Conservation (phyloP, 2,329 filamentous ascomycete genomes). For the Diaporthe sp. region DNA sequence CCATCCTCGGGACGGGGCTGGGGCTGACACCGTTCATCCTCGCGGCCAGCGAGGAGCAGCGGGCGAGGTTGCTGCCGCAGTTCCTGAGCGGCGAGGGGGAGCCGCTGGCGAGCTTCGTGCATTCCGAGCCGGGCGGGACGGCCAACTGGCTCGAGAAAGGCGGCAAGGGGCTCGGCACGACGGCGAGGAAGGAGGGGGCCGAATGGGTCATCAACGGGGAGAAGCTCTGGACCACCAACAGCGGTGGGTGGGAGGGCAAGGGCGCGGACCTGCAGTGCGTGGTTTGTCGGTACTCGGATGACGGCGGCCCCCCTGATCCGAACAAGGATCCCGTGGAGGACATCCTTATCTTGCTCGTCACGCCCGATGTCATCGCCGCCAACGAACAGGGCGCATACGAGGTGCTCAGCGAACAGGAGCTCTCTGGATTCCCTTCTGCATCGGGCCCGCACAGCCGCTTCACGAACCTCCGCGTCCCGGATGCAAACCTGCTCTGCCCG, state of each 20-base stretch:
- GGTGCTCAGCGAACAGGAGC: conserved; percentile 61
- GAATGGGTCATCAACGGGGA: conserved; percentile 38
- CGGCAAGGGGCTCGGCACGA: conserved; percentile 34
- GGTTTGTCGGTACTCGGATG: conserved; percentile 32
- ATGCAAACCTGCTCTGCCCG: conserved; percentile 59
- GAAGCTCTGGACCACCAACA: conserved; percentile 41
- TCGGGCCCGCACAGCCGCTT: conserved; percentile 65
- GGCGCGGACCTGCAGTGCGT: conserved; percentile 40
- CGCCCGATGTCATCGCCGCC: conserved; percentile 60
- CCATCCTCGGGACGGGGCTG: conserved; percentile 38
- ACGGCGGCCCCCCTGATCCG: neutral
- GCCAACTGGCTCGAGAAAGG: conserved; percentile 41
- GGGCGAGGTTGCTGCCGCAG: neutral
- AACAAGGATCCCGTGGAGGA: conserved; percentile 10
- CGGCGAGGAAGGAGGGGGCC: conserved; percentile 32
- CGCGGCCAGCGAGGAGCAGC: conserved; percentile 14
- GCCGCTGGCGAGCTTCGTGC: conserved; percentile 34
- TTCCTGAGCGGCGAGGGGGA: conserved; percentile 32
- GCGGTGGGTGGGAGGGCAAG: conserved; percentile 35
- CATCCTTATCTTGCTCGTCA: conserved; percentile 66
- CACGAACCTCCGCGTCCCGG: conserved; percentile 62
- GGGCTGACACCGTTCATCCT: conserved; percentile 34
- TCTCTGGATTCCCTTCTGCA: conserved; percentile 61
- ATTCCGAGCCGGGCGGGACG: conserved; percentile 39
- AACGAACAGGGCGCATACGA: conserved; percentile 59